A percentile compares a stretch with the other conserved stretches of the same genome.
These are phyloP conservation scores for Colletotrichum truncatum DNA, from an alignment of 2,329 filamentous ascomycete species.

Conservation along the genomic window DNA sequence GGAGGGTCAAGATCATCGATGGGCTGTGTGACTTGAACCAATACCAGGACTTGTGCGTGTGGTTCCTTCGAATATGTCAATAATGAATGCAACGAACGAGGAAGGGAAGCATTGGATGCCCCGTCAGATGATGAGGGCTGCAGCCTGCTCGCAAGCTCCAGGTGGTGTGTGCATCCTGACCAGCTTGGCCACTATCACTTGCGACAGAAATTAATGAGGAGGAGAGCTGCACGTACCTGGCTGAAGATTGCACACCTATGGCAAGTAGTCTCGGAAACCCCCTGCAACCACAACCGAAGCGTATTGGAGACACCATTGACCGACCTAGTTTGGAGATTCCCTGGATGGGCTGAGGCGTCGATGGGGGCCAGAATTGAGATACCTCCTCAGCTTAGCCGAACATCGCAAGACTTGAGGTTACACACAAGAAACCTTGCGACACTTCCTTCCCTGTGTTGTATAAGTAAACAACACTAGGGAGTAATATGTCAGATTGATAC, in stretches of 20 bases:
- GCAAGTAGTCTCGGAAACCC: background rate
- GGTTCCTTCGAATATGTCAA: background rate
- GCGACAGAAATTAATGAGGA: constrained; percentile 20
- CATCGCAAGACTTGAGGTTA: background rate
- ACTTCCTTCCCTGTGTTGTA: background rate
- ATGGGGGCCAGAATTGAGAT: background rate
- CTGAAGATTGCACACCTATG: constrained; percentile 24
- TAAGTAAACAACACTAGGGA: background rate
- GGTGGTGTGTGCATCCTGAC: constrained; percentile 23
- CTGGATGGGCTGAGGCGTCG: background rate
- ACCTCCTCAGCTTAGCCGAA: background rate
- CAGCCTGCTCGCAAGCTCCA: constrained; percentile 10
- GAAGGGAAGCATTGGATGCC: background rate
- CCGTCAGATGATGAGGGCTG: constrained; percentile 27
- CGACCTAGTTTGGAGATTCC: background rate
- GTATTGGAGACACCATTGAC: background rate
- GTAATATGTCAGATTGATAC: constrained; percentile 13
- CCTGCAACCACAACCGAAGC: constrained; percentile 2
- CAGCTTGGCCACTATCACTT: constrained; percentile 19
- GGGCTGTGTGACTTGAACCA: constrained; percentile 13
- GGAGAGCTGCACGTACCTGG: constrained; percentile 17
- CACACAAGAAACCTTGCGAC: background rate
- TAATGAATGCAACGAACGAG: background rate
- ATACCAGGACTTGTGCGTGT: constrained; percentile 10
- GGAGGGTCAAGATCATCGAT: constrained; percentile 23